These are phyloP conservation scores for Coelastrella sp. DNA, from an alignment of 139 green algal genomes.

Conservation along the genomic window DNA sequence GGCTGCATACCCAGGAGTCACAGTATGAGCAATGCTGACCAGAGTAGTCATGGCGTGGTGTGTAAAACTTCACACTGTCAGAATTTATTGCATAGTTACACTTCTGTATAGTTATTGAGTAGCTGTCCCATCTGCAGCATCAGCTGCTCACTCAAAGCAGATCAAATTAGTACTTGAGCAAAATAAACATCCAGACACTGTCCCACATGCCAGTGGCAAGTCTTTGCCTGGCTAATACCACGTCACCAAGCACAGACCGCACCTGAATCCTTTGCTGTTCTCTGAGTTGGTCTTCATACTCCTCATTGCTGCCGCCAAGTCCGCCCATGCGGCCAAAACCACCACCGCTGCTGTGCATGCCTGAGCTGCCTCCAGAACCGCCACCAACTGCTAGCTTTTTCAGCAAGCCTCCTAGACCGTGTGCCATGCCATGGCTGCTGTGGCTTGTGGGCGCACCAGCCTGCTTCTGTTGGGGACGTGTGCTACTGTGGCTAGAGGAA, in stretches of 20 bases:
- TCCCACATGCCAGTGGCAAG: too few relatives aligned
- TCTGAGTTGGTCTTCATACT: neutral
- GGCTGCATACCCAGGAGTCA: too few relatives aligned
- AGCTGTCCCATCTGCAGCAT: too few relatives aligned
- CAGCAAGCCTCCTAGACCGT: neutral
- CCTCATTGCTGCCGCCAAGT: neutral
- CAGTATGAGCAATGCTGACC: too few relatives aligned
- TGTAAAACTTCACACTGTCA: too few relatives aligned
- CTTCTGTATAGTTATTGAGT: too few relatives aligned
- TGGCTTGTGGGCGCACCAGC: constrained; percentile 3
- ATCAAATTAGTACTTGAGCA: too few relatives aligned
- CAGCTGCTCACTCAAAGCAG: too few relatives aligned
- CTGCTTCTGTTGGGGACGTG: neutral
- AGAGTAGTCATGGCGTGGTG: too few relatives aligned
- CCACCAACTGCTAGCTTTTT: constrained; percentile 39
- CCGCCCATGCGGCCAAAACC: constrained; percentile 17
- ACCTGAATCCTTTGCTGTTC: constrained; percentile 12
- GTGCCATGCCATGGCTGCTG: neutral
- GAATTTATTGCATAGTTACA: too few relatives aligned
- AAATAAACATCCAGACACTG: too few relatives aligned
- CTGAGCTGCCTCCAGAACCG: neutral
- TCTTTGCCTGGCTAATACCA: too few relatives aligned
- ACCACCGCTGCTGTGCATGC: neutral
- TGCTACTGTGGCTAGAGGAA: constrained; percentile 6
- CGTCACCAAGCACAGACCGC: neutral